Evolutionary conservation across 805 yeast genomes (phyloP), one percentile per base, ranked within the genome.

Genomic region (Kuraishia piskuri): DNA sequence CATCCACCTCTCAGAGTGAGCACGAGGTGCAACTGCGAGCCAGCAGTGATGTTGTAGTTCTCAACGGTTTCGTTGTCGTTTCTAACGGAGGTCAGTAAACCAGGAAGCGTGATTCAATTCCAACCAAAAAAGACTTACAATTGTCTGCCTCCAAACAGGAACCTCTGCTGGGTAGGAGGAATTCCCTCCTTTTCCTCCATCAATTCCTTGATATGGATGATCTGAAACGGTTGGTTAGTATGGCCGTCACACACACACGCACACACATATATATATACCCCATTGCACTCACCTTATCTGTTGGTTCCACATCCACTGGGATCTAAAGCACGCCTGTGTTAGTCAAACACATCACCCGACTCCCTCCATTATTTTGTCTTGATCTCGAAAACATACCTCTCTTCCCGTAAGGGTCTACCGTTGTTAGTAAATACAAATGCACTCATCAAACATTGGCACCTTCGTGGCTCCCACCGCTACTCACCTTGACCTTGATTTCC

Each of bases 181-280:
- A 92, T 92, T 1, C 98, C 99, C 67, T 92, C 98, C 62, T 89
- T 89, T 64, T 92, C 97, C 68, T 94, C 98, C 73, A 92, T 82
- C 65, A 86, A 80, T 66, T 92, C 97, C 69, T 92, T 92, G 69
- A 92, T 83, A 50, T 86, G 80, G 46, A 64, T 61, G 50, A 67
- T 69, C 68, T 65, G 48, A n/a, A 64, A 67, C 1, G 71, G 62
- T 63, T 67, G 63, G 59, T 67, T 57, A 51, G 53, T 47, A 64
- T 8, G 3, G 9, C 12, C 14, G 7, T 9, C 40, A 9, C 40
- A 31, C 14, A 31, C 9, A 17, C 40, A 31, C 17, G 40, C 40
- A n/a, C n/a, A n/a, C n/a, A n/a, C n/a, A n/a, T n/a, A n/a, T n/a
- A n/a, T n/a, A n/a, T n/a, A n/a, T 19, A 23, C n/a, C 21, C 9